phyloP scores from a whole-genome alignment of 768 basidiomycete genomes.

The Neoboletus magnificus region DNA sequence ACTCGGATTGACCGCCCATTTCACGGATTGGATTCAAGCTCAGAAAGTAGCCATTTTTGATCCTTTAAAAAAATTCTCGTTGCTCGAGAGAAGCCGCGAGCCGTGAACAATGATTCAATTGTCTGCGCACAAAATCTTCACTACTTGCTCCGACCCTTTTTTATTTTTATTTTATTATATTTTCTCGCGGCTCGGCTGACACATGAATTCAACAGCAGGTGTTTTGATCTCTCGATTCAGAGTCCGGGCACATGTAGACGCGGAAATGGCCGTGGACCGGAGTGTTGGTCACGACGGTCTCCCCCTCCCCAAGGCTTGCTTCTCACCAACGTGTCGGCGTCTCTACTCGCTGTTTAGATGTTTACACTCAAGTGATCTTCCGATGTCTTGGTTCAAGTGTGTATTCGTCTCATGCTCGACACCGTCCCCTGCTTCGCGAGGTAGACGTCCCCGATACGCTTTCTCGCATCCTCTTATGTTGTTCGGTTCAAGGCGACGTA shows the following conservation, averaged over 20 bases:
- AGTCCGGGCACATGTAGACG: background rate
- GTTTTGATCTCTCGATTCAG: constrained; percentile 10
- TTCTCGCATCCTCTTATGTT: background rate
- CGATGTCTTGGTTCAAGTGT: background rate
- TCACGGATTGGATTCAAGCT: constrained; percentile 15
- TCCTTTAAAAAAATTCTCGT: background rate
- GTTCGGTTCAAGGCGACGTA: background rate
- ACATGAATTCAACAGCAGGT: constrained; percentile 3
- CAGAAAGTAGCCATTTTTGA: constrained; percentile 2
- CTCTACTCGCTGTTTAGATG: background rate
- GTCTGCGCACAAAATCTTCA: background rate
- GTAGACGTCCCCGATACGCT: background rate
- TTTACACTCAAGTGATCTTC: background rate
- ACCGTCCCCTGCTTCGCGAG: background rate
- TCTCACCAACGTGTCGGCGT: background rate
- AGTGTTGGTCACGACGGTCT: background rate
- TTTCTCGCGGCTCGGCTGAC: constrained; percentile 9
- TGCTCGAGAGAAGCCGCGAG: constrained; percentile 1
- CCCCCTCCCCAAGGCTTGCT: background rate
- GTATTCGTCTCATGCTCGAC: background rate
- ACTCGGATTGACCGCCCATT: constrained; percentile 3
- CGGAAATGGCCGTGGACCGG: constrained; percentile 16
- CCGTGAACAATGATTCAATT: constrained; percentile 7
- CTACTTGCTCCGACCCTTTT: constrained; percentile 1
- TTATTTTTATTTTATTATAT: background rate